Base-by-base conservation (phyloP, 352 stramenopile genomes). In the Phytophthora lateralis region DNA sequence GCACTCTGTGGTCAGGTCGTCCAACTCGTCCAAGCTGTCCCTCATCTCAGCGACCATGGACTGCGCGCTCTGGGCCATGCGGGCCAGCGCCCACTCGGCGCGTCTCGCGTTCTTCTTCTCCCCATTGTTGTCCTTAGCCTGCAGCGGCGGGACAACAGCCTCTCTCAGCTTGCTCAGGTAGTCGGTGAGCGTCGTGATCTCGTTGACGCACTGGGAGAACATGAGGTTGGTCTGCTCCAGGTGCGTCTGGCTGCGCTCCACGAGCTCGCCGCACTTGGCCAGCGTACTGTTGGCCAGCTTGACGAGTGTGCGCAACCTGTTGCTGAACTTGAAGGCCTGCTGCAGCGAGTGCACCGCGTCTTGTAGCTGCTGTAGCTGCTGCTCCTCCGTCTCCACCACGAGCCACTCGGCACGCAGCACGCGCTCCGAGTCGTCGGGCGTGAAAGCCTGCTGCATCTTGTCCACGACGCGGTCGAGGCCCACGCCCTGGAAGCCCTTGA, bases 291-390 rank as follows among this genome's bases (percentile, higher is more conserved):
- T 89, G 21, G 86, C 85, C 34, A 94, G 65, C 46, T 88, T 86
- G 29, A 88, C 85, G 4, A 93, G 70, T 17, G 73, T 78, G 12
- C 75, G 75, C 6, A 87, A 75, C 21, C 72, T 43, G 59, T 93
- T 91, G 35, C 80, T 87, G 58, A 96, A 91, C 63, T 93, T 78
- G 61, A 96, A 91, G n/a, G 84, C 87, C 41, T 89, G 81, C 39
- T 91, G 75, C 0, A 96, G 71, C 24, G 82, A 77, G 26, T 78
- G 69, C 34, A 96, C 73, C 20, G 82, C 73, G 3, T 80, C 59
- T 43, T 89, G 81, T 3, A 96, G 71, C 38, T 78, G 70, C 14
- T 66, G 53, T 10, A 96, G 71, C 60, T 93, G 73, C 50, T 89
- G 55, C 26, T 92, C 85, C 58, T 96, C 87, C 27, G 78, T 90